Evolutionary conservation across 345 rosid genomes (phyloP).

Genomic region (Eucalyptus dawsonii): DNA sequence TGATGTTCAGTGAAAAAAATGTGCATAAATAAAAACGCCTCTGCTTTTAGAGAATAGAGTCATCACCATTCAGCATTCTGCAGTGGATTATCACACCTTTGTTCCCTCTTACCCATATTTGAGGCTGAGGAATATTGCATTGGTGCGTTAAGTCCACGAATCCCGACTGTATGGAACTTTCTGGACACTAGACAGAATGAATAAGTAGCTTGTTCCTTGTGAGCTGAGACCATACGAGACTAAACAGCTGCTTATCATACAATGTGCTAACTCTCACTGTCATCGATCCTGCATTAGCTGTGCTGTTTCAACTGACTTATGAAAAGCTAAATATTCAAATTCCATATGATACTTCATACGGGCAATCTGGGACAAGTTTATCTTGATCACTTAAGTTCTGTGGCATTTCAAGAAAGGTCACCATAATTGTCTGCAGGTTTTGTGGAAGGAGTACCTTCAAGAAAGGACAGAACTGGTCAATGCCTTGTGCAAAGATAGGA

Average conservation of each 20-base stretch:
- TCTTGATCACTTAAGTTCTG: neutral
- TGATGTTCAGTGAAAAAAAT: neutral
- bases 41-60: neutral
- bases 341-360: neutral
- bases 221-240: neutral
- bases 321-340: neutral
- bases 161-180: neutral
- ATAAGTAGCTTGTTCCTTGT: neutral
- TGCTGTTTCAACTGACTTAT: neutral
- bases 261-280: neutral
- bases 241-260: neutral
- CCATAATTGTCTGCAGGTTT: neutral
- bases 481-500: neutral
- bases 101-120: neutral
- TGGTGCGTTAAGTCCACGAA: neutral
- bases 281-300: neutral
- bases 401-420: neutral
- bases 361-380: neutral
- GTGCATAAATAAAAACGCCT: neutral
- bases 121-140: neutral
- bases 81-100: neutral
- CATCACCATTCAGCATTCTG: neutral
- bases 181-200: neutral
- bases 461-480: neutral
- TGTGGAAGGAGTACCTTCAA: neutral